phyloP scores from a whole-genome alignment of 2,329 filamentous ascomycete genomes.

The Aspergillus neoniger region DNA sequence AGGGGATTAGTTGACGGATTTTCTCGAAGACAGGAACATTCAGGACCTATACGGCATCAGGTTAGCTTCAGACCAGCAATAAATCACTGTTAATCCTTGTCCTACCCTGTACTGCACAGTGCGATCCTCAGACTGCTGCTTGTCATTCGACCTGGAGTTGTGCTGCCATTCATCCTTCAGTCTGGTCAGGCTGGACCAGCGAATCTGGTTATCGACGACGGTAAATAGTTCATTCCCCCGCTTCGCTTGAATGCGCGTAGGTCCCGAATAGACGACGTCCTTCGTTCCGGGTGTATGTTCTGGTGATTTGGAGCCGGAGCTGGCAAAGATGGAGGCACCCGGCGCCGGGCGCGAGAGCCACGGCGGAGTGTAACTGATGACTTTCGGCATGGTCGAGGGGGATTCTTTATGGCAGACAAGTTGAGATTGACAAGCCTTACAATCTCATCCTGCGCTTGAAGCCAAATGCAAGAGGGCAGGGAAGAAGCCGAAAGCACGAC shows the following conservation, averaged over 20 bases:
- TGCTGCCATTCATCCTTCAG: slow-evolving; percentile 67
- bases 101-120: slow-evolving; percentile 33
- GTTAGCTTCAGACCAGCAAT: background rate
- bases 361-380: slow-evolving; percentile 79
- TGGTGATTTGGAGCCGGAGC: slow-evolving; percentile 49
- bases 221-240: slow-evolving; percentile 87
- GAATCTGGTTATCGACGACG: slow-evolving; percentile 82
- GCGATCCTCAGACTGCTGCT: slow-evolving; percentile 38
- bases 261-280: slow-evolving; percentile 34
- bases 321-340: slow-evolving; percentile 74
- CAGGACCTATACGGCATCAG: slow-evolving; percentile 59
- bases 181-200: slow-evolving; percentile 83
- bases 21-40: slow-evolving; percentile 76
- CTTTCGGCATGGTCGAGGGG: slow-evolving; percentile 70
- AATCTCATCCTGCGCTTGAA: background rate
- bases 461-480: background rate
- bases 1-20: slow-evolving; percentile 82
- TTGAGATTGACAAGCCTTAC: background rate
- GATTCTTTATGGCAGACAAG: background rate
- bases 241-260: slow-evolving; percentile 68
- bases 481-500: background rate
- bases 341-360: slow-evolving; percentile 81
- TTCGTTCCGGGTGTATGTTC: slow-evolving; percentile 20
- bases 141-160: slow-evolving; percentile 37
- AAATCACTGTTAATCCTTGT: too few species aligned